Percentiles rank a stretch among this genome's conserved stretches.
phyloP scores from a whole-genome alignment of 352 stramenopile species.

The Elongisporangium undulatum region DNA sequence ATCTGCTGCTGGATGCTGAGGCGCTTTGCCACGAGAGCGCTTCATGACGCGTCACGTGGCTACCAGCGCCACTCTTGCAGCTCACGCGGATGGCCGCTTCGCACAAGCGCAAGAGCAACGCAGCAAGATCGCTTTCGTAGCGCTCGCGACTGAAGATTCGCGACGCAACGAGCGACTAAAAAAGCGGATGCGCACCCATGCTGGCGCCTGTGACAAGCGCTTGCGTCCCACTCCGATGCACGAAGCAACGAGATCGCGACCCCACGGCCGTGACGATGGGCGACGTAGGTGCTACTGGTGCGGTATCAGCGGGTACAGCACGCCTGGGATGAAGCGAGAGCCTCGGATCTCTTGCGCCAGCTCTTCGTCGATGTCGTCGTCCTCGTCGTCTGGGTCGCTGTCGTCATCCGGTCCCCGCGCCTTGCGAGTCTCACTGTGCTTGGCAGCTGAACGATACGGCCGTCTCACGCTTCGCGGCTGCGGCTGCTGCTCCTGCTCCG shows the following conservation, averaged over 20 bases:
- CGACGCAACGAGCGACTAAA: background rate
- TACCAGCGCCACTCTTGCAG: background rate
- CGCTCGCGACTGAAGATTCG: background rate
- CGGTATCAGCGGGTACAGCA: slow-evolving; percentile 57
- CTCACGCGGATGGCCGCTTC: background rate
- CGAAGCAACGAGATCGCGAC: background rate
- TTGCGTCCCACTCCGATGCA: background rate
- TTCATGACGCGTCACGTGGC: background rate
- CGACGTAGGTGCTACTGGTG: slow-evolving; percentile 14
- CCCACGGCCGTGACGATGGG: background rate
- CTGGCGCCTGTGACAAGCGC: background rate
- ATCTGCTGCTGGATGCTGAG: background rate
- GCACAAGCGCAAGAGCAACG: background rate
- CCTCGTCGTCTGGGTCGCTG: slow-evolving; percentile 10
- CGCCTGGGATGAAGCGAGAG: slow-evolving; percentile 45
- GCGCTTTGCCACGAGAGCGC: background rate
- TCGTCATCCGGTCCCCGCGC: slow-evolving; percentile 8
- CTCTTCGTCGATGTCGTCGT: slow-evolving; percentile 14
- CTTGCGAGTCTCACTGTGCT: background rate
- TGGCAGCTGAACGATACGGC: background rate
- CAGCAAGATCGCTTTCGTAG: background rate
- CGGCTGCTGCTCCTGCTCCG: background rate
- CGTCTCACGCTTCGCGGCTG: background rate
- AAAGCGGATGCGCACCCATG: too few relatives aligned
- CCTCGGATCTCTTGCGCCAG: slow-evolving; percentile 17